phyloP scores from a whole-genome alignment of 805 yeast genomes.

The Jamesozyma rosinii region DNA sequence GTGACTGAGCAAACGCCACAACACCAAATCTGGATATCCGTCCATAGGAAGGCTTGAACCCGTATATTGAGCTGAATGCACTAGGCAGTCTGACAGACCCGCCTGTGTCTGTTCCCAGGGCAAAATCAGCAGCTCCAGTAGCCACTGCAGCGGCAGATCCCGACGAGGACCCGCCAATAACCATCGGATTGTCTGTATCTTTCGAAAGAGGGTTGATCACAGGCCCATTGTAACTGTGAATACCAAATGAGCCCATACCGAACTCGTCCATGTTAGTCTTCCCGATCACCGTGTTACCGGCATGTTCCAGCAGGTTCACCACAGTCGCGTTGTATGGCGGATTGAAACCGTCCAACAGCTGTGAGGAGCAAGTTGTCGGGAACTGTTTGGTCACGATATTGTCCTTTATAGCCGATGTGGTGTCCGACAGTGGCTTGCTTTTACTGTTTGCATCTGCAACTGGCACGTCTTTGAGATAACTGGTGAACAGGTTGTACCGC shows the following conservation, averaged over 20 bases:
- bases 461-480: constrained; percentile 23
- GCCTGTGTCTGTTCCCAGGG: constrained; percentile 94
- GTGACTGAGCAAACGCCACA: constrained; percentile 81
- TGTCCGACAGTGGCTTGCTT: constrained; percentile 23
- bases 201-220: constrained; percentile 44
- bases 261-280: constrained; percentile 93
- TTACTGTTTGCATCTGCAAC: constrained; percentile 6
- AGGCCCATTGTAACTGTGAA: constrained; percentile 48
- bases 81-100: constrained; percentile 94
- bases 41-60: constrained; percentile 93
- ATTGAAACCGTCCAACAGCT: constrained; percentile 45
- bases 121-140: constrained; percentile 50
- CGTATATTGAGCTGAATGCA: constrained; percentile 70
- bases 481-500: constrained; percentile 37
- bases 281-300: constrained; percentile 54
- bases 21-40: constrained; percentile 88
- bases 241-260: constrained; percentile 85
- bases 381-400: constrained; percentile 59
- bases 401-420: constrained; percentile 58
- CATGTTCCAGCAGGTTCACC: constrained; percentile 40
- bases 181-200: background rate
- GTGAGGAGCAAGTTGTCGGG: constrained; percentile 76
- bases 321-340: constrained; percentile 84
- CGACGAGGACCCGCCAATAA: constrained; percentile 88
- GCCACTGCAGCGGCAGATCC: constrained; percentile 93